A percentile compares a stretch with the other conserved stretches of the same genome.
phyloP scores from a whole-genome alignment of 2,329 filamentous ascomycete genomes.

The Falciphora oryzae region DNA sequence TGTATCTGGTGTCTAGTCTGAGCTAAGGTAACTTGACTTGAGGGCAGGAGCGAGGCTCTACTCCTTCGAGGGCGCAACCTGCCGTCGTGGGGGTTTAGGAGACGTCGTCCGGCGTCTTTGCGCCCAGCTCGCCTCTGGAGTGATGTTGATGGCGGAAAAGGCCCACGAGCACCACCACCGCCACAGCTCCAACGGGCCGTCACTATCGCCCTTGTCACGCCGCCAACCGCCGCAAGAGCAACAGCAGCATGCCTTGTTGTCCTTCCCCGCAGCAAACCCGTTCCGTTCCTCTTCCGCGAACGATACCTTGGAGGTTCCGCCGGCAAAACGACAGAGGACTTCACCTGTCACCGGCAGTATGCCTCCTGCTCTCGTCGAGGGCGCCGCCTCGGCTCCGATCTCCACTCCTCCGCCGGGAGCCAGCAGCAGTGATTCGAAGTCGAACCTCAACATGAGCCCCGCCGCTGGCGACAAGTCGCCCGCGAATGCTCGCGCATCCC shows the following conservation, averaged over 20 bases:
- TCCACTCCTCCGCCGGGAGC: conserved; percentile 1
- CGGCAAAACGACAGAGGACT: conserved; percentile 23
- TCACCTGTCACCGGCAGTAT: conserved; percentile 13
- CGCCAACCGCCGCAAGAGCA: not conserved
- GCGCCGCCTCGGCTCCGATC: not conserved
- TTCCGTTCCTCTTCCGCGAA: conserved; percentile 23
- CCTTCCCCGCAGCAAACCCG: conserved; percentile 21
- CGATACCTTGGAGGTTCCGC: conserved; percentile 20
- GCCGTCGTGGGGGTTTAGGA: conserved; percentile 32
- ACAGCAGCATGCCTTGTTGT: not conserved
- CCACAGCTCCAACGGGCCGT: not conserved
- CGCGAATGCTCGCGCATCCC: conserved; percentile 3
- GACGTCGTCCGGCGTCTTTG: conserved; percentile 25
- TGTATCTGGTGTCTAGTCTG: not conserved
- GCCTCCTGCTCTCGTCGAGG: not conserved
- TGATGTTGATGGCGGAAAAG: conserved; percentile 28
- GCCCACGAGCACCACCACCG: conserved; percentile 27
- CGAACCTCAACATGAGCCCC: conserved; percentile 1
- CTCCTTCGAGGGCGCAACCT: not conserved
- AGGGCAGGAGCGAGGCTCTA: not conserved
- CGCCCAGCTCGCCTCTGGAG: conserved; percentile 29
- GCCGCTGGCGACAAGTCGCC: conserved; percentile 14
- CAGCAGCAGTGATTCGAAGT: not conserved
- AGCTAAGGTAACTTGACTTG: too few species aligned
- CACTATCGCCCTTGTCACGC: conserved; percentile 7